These are phyloP conservation scores for Angophora floribunda DNA, from an alignment of 345 rosid species.

Conservation along the genomic window DNA sequence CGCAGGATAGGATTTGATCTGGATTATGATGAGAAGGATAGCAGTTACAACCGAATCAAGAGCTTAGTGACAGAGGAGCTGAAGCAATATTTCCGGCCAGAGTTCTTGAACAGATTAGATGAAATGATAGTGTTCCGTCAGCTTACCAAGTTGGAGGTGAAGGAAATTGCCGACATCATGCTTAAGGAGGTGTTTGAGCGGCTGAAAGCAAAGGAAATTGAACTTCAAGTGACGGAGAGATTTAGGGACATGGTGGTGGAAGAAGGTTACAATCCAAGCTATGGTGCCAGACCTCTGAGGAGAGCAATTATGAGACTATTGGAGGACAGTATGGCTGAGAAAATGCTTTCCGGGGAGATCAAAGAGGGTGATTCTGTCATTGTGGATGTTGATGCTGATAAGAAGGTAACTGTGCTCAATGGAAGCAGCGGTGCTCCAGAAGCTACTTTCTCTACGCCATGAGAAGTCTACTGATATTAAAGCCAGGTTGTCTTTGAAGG, in stretches of 20 bases:
- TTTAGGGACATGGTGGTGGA: constrained; percentile 36
- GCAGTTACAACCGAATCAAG: constrained; percentile 20
- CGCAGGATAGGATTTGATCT: constrained; percentile 6
- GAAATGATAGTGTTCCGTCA: constrained; percentile 57
- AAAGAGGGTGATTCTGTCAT: constrained; percentile 39
- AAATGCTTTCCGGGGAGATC: constrained; percentile 34
- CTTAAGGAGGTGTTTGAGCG: constrained; percentile 31
- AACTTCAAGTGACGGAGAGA: constrained; percentile 34
- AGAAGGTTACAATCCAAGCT: constrained; percentile 43
- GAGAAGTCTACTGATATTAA: background rate
- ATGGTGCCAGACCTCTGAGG: constrained; percentile 62
- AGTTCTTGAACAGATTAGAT: constrained; percentile 54
- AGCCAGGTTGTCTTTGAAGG: background rate
- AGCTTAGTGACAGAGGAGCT: constrained; percentile 26
- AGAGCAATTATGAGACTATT: constrained; percentile 46
- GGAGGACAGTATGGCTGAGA: constrained; percentile 51
- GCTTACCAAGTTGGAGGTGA: constrained; percentile 31
- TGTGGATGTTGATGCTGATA: constrained; percentile 35
- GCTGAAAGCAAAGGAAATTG: constrained; percentile 33
- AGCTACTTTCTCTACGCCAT: background rate
- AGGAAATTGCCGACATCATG: constrained; percentile 45
- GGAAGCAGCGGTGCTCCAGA: constrained; percentile 10
- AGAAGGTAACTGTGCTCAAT: constrained; percentile 20
- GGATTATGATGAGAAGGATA: constrained; percentile 15
- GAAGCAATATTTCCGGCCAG: constrained; percentile 48